Evolutionary conservation across 768 basidiomycete species (phyloP), one percentile per base, ranked within the genome.

Genomic region (Chalciporus pseudorubinellus): DNA sequence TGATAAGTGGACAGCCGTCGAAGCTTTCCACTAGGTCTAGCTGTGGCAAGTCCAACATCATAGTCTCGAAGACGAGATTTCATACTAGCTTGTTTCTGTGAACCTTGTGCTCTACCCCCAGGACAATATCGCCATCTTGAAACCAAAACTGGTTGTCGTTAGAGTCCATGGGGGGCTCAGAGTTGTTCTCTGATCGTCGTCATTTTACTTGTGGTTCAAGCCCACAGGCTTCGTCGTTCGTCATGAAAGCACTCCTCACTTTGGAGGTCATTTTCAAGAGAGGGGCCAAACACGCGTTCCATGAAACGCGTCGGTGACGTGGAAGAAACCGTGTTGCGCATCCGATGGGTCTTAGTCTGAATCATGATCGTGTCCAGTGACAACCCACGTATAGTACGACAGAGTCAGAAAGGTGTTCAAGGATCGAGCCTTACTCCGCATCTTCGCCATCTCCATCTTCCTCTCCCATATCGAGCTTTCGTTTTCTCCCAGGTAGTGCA

Each of bases 401-500:
- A 31, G 31, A 31, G 31, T 31, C n/a, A n/a, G n/a, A n/a, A n/a
- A n/a, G n/a, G n/a, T n/a, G n/a, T n/a, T n/a, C n/a, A n/a, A n/a
- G n/a, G n/a, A n/a, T 31, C 5, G 29, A 31, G 6, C 34, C 5
- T 39, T 53, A 66, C 10, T 58, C 54, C 13, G 4, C 71, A 14
- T 72, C 73, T 2, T 63, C 71, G 0, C 52, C 70, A 16, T 55
- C 73, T 18, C 49, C 68, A 18, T 65, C 70, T 1, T 64, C 75
- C 33, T 70, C 69, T 16, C 75, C 81, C 56, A 91, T 59, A 39
- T 80, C 72, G 50, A 90, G 63, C 66, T 91, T 93, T 60, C 83
- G 67, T 69, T 90, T 91, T 67, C 72, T 74, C 7, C 89, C 88
- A n/a, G 88, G 89, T 69, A 89, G 67, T 41, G 79, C 77, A 56